Evolutionary conservation across 352 stramenopile species (phyloP).

Genomic region (Phytophthora podocarpi): DNA sequence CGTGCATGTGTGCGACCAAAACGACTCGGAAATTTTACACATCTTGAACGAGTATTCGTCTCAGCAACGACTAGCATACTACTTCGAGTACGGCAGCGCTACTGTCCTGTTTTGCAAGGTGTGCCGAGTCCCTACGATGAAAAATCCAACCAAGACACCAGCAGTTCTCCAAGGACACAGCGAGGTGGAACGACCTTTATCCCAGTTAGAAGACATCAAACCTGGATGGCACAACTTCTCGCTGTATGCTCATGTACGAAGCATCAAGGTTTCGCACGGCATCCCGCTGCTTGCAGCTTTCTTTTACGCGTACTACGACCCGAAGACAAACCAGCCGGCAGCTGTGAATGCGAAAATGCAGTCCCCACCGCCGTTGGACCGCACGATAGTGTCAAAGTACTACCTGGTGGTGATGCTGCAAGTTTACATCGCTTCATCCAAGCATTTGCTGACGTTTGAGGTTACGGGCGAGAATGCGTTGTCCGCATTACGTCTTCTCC

Average conservation of each 20-base stretch:
- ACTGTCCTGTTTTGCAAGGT: conserved; percentile 53
- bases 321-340: conserved; percentile 47
- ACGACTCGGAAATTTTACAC: conserved; percentile 56
- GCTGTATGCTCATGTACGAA: conserved; percentile 55
- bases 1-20: conserved; percentile 48
- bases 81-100: conserved; percentile 68
- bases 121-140: not conserved
- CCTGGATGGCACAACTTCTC: conserved; percentile 55
- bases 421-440: conserved; percentile 55
- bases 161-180: conserved; percentile 2
- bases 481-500: conserved; percentile 43
- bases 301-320: conserved; percentile 73
- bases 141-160: conserved; percentile 1
- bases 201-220: conserved; percentile 33
- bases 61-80: conserved; percentile 54
- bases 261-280: conserved; percentile 61
- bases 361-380: conserved; percentile 36
- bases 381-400: conserved; percentile 64
- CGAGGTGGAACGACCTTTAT: conserved; percentile 27
- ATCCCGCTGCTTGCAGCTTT: conserved; percentile 70
- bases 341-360: conserved; percentile 4
- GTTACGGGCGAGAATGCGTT: conserved; percentile 55
- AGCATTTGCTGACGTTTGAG: conserved; percentile 50
- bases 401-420: conserved; percentile 66
- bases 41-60: conserved; percentile 68